These are phyloP conservation scores for Suillus ampliporus DNA, from an alignment of 768 basidiomycete genomes.

Conservation along the genomic window DNA sequence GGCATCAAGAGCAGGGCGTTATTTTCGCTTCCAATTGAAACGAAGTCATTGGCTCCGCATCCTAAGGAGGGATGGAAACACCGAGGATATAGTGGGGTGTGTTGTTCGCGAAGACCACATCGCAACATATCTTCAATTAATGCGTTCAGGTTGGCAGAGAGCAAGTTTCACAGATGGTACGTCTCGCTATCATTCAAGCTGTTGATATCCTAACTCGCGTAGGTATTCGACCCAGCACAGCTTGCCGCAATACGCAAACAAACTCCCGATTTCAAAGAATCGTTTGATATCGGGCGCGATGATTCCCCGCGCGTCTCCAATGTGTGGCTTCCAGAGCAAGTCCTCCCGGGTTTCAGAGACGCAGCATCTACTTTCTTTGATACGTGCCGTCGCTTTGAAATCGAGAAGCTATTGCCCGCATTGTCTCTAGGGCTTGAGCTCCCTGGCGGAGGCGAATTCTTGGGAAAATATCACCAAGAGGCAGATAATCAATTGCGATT, in stretches of 20 bases:
- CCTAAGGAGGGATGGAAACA: conserved; percentile 51
- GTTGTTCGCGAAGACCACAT: background rate
- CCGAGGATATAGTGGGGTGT: conserved; percentile 41
- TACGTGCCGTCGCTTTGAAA: conserved; percentile 42
- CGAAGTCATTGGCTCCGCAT: conserved; percentile 52
- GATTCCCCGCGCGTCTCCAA: conserved; percentile 50
- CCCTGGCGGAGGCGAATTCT: conserved; percentile 46
- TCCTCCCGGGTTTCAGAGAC: conserved; percentile 59
- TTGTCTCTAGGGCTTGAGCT: conserved; percentile 52
- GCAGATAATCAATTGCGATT: conserved; percentile 61
- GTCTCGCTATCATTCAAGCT: background rate
- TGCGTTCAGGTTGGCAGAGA: conserved; percentile 45
- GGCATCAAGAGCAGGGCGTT: conserved; percentile 43
- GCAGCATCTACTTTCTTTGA: conserved; percentile 58
- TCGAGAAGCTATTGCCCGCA: conserved; percentile 47
- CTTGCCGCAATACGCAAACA: conserved; percentile 34
- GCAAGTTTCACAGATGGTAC: conserved; percentile 39
- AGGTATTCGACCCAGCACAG: conserved; percentile 40
- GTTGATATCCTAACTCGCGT: background rate
- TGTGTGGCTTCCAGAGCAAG: conserved; percentile 60
- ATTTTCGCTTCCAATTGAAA: conserved; percentile 44
- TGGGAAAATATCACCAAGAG: conserved; percentile 46
- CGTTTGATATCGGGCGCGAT: conserved; percentile 58
- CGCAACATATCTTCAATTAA: background rate
- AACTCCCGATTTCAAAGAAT: conserved; percentile 53